Conservation (phyloP, 169 alveolate genomes). For the Cryptosporidium baileyi region DNA sequence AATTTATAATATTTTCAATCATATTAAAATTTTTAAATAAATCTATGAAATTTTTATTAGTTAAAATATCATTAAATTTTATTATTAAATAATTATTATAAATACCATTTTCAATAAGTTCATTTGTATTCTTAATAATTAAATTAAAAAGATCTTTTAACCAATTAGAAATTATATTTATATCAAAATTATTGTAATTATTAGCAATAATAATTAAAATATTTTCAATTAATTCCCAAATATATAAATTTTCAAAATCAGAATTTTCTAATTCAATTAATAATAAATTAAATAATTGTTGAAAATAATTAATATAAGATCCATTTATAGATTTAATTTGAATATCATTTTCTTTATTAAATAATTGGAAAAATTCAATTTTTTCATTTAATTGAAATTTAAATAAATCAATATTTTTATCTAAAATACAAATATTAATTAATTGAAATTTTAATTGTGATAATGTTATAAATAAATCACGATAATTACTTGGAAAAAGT, state of each 20-base stretch:
- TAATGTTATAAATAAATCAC: conserved; percentile 8
- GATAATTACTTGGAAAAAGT: conserved; percentile 29
- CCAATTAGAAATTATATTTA: not conserved
- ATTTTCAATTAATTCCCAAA: conserved; percentile 32
- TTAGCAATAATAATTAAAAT: not conserved
- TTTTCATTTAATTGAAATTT: not conserved
- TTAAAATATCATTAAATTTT: conserved; percentile 20
- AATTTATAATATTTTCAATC: not conserved
- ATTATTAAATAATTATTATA: conserved; percentile 2
- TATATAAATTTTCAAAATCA: not conserved
- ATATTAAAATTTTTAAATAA: not conserved
- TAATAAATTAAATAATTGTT: not conserved
- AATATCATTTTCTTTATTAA: too few relatives aligned
- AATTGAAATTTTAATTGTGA: conserved; percentile 30
- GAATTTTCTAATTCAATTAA: conserved; percentile 14
- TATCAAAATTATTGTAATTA: not conserved
- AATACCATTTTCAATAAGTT: conserved; percentile 14
- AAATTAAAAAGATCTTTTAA: not conserved
- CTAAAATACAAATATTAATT: not conserved
- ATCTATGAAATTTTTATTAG: not conserved
- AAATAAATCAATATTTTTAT: not conserved
- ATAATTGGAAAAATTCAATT: not conserved
- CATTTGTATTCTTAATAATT: conserved; percentile 1
- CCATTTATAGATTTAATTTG: not conserved
- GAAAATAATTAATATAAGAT: not conserved